Evolutionary conservation across 345 rosid genomes (phyloP).

Genomic region (Eucalyptus decipiens): DNA sequence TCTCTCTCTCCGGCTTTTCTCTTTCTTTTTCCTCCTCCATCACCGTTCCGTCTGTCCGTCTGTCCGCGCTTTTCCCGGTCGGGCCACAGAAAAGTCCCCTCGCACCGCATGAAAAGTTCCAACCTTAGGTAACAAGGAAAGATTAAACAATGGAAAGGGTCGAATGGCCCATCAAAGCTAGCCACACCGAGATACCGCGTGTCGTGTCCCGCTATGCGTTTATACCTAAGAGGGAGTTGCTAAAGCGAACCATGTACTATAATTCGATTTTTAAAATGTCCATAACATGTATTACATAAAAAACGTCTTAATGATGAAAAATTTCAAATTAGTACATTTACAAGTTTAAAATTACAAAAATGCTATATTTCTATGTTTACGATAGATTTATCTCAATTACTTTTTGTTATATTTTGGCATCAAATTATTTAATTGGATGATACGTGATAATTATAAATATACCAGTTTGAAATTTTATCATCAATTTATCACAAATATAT

Average conservation of each 20-base stretch:
- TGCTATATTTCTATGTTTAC: rapidly evolving
- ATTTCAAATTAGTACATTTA: rapidly evolving
- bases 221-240: not conserved
- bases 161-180: not conserved
- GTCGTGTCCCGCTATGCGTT: not conserved
- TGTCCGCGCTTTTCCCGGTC: not conserved
- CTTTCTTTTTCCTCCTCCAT: not conserved
- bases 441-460: rapidly evolving
- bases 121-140: not conserved
- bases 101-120: not conserved
- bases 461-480: rapidly evolving
- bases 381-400: too few relatives aligned
- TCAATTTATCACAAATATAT: too few relatives aligned
- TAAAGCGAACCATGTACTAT: not conserved
- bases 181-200: not conserved
- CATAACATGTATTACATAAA: too few relatives aligned
- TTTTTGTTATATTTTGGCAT: rapidly evolving
- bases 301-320: rapidly evolving
- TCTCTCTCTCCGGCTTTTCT: not conserved
- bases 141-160: not conserved
- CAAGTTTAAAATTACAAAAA: too few relatives aligned
- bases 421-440: too few relatives aligned
- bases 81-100: not conserved
- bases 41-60: not conserved
- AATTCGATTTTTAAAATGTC: too few relatives aligned